Evolutionary conservation across 768 basidiomycete genomes (phyloP), one percentile per base, ranked within the genome.

Genomic region (Tricholoma sp.): DNA sequence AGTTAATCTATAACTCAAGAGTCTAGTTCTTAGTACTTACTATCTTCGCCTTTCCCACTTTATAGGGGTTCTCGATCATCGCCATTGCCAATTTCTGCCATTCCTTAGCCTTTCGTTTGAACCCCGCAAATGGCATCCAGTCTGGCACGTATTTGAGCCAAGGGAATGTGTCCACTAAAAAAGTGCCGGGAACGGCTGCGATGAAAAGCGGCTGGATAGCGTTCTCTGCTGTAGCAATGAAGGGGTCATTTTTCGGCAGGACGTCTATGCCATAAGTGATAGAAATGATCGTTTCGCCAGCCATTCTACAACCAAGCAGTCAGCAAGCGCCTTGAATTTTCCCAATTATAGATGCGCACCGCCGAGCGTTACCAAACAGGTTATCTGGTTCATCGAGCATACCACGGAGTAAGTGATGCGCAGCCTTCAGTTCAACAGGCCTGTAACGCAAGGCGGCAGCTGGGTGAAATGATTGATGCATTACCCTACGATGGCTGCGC

Each of bases 81-180:
- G 32, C 53, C 24, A 29, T 37, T 31, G 53, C 53, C 28, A 42
- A 39, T 39, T 54, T 33, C 44, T 65, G 66, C 74, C 77, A 79
- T 59, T 72, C 68, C 37, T 63, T 66, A 0, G 79, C 80, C 55
- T 65, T 69, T 50, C 59, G 55, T 63, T 78, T 73, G 69, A 71
- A 74, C 0, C 63, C 60, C 3, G 73, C 67, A 8, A 70, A 69
- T 11, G 73, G 73, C 11, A 72, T 31, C 69, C 70, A 74, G 10
- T 56, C 56, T 4, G 71, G 72, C 20, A 73, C 55, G 42, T 67
- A 63, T 51, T 64, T 68, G 50, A 72, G 51, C 51, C 34, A 52
- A 37, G 51, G 51, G 15, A 52, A 66, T 15, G 57, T 56, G 37
- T 73, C 62, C 7, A 67, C 67, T 32, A 63, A 51, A 24, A 65